Percentiles rank a stretch among this genome's conserved stretches.
Conservation (phyloP, 1,284 basidiomycete genomes). For the Boletus semigastroideus region DNA sequence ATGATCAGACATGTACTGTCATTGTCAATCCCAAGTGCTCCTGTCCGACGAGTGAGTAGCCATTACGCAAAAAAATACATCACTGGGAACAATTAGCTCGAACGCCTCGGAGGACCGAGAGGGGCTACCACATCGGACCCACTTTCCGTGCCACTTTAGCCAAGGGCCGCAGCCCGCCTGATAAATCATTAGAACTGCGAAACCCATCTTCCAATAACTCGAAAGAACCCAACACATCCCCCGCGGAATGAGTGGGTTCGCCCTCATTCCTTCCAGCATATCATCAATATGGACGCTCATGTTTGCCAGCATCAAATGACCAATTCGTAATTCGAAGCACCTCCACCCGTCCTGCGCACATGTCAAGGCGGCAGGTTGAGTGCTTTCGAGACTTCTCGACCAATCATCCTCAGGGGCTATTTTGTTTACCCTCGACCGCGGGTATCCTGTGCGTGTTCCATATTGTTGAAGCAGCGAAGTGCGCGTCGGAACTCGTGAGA, state of each 20-base stretch:
- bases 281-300: constrained; percentile 23
- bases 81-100: not conserved
- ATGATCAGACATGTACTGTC: constrained; percentile 27
- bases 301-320: constrained; percentile 24
- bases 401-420: constrained; percentile 18
- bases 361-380: constrained; percentile 9
- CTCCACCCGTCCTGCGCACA: constrained; percentile 17
- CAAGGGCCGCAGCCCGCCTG: constrained; percentile 26
- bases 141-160: constrained; percentile 9
- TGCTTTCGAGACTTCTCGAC: constrained; percentile 17
- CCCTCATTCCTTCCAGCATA: constrained; percentile 8
- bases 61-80: not conserved
- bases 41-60: constrained; percentile 1
- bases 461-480: constrained; percentile 21
- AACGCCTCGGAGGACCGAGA: constrained; percentile 16
- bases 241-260: constrained; percentile 25
- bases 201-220: constrained; percentile 4
- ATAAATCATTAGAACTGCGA: constrained; percentile 22
- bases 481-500: constrained; percentile 18
- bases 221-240: constrained; percentile 14
- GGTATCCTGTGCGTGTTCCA: constrained; percentile 32
- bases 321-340: constrained; percentile 34
- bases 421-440: constrained; percentile 28
- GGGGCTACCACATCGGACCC: constrained; percentile 17
- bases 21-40: constrained; percentile 16